These are phyloP conservation scores for Hansenula lynferdii DNA, from an alignment of 1,139 yeast species.

Conservation along the genomic window DNA sequence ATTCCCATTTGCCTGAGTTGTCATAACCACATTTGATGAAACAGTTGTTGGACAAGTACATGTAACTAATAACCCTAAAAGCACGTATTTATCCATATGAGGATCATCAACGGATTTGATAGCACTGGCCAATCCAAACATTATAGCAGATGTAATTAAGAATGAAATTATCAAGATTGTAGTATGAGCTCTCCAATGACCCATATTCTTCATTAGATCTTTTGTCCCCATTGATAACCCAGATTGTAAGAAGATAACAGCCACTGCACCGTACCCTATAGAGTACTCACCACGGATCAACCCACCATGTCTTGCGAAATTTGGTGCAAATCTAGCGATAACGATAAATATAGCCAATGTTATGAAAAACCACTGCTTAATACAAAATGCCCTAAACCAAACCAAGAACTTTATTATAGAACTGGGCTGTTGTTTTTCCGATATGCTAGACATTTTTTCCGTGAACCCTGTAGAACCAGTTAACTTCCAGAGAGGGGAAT, in stretches of 20 bases:
- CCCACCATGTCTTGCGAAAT: slow-evolving; percentile 81
- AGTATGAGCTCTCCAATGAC: slow-evolving; percentile 79
- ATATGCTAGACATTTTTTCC: background rate
- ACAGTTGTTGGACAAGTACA: slow-evolving; percentile 91
- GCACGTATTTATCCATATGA: slow-evolving; percentile 64
- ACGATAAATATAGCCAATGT: slow-evolving; percentile 68
- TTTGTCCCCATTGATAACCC: slow-evolving; percentile 73
- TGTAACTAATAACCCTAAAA: slow-evolving; percentile 76
- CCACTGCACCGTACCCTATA: slow-evolving; percentile 84
- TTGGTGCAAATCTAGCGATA: slow-evolving; percentile 72
- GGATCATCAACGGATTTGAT: slow-evolving; percentile 53
- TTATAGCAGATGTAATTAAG: slow-evolving; percentile 67
- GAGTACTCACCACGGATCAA: slow-evolving; percentile 67
- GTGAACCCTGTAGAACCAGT: no score
- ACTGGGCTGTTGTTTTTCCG: background rate
- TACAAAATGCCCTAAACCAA: slow-evolving; percentile 15
- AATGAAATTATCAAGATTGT: slow-evolving; percentile 67
- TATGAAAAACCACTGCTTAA: slow-evolving; percentile 68
- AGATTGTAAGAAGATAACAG: slow-evolving; percentile 72
- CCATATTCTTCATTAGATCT: slow-evolving; percentile 52
- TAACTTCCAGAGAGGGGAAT: no score
- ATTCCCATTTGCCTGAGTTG: slow-evolving; percentile 78
- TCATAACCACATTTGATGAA: slow-evolving; percentile 88
- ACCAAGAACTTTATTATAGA: background rate
- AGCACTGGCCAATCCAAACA: slow-evolving; percentile 70